A percentile compares a stretch with the other conserved stretches of the same genome.
These are phyloP conservation scores for Phytopythium vexans DNA, from an alignment of 352 stramenopile genomes.

Conservation along the genomic window DNA sequence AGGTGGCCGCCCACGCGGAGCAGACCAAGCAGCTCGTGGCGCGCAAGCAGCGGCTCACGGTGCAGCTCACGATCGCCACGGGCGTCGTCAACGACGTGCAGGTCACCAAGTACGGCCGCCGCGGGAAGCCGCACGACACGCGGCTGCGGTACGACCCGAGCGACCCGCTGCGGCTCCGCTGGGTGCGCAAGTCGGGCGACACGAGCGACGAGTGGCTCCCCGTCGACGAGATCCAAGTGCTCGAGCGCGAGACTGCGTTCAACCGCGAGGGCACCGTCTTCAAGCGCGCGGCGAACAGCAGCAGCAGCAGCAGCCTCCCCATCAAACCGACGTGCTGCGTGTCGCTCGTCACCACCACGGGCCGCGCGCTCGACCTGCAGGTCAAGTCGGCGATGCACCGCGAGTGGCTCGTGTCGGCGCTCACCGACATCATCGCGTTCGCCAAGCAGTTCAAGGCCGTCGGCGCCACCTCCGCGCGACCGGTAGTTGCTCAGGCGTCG, in stretches of 20 bases:
- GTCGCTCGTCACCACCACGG: constrained; percentile 41
- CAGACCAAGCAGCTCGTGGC: constrained; percentile 41
- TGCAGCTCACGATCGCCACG: constrained; percentile 57
- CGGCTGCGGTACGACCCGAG: constrained; percentile 70
- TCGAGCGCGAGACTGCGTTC: constrained; percentile 21
- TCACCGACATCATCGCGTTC: constrained; percentile 62
- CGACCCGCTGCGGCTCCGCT: constrained; percentile 63
- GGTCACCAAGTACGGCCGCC: constrained; percentile 68
- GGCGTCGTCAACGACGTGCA: constrained; percentile 63
- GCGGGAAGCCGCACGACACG: constrained; percentile 66
- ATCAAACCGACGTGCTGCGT: constrained; percentile 47
- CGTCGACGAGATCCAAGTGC: constrained; percentile 50
- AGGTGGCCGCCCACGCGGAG: constrained; percentile 36
- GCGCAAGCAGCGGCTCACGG: constrained; percentile 62
- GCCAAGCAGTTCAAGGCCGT: constrained; percentile 57
- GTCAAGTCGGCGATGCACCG: constrained; percentile 63
- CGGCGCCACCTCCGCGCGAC: constrained; percentile 14
- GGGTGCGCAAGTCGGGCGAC: constrained; percentile 78
- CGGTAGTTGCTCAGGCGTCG: constrained; percentile 6
- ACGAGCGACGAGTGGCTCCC: constrained; percentile 52
- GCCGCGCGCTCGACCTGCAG: constrained; percentile 59
- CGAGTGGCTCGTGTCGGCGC: constrained; percentile 71
- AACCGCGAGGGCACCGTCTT: constrained; percentile 5
- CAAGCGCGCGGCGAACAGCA: background rate
- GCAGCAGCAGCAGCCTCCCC: constrained; percentile 27